These are phyloP conservation scores for Albugo candida DNA, from an alignment of 352 stramenopile species.

Conservation along the genomic window DNA sequence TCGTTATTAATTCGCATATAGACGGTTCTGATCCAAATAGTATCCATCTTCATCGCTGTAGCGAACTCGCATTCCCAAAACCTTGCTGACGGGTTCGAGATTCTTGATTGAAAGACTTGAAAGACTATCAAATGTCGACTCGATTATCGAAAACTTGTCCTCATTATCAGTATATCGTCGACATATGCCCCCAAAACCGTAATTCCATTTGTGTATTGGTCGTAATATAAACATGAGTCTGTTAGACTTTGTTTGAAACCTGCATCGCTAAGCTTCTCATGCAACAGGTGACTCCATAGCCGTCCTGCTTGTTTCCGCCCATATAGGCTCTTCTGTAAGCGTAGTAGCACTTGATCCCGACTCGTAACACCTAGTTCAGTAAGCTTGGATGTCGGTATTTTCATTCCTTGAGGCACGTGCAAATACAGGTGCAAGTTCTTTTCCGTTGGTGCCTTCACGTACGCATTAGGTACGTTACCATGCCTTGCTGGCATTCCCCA, in stretches of 20 bases:
- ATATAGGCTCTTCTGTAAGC: conserved; percentile 12
- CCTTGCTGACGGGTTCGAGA: conserved; percentile 8
- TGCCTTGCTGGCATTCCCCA: conserved; percentile 11
- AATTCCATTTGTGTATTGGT: background rate
- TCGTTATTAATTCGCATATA: conserved; percentile 9
- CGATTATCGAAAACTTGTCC: background rate
- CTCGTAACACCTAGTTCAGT: conserved; percentile 2
- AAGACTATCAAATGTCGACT: conserved; percentile 8
- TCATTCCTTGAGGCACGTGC: conserved; percentile 8
- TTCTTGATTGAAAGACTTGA: conserved; percentile 11
- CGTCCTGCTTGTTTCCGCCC: conserved; percentile 14
- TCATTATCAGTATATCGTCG: conserved; percentile 15
- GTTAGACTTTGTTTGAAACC: conserved; percentile 11
- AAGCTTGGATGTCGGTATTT: conserved; percentile 2
- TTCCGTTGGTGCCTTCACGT: conserved; percentile 13
- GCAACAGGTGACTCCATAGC: conserved; percentile 9
- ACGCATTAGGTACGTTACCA: conserved; percentile 16
- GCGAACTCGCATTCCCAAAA: conserved; percentile 12
- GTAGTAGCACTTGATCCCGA: conserved; percentile 3
- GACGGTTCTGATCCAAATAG: conserved; percentile 8
- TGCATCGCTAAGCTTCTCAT: conserved; percentile 6
- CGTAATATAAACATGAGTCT: conserved; percentile 16
- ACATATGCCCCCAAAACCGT: conserved; percentile 11
- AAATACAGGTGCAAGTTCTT: conserved; percentile 11
- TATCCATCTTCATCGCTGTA: conserved; percentile 4